Evolutionary conservation across 306 rosid species (phyloP).

Genomic region (Quercus suber): DNA sequence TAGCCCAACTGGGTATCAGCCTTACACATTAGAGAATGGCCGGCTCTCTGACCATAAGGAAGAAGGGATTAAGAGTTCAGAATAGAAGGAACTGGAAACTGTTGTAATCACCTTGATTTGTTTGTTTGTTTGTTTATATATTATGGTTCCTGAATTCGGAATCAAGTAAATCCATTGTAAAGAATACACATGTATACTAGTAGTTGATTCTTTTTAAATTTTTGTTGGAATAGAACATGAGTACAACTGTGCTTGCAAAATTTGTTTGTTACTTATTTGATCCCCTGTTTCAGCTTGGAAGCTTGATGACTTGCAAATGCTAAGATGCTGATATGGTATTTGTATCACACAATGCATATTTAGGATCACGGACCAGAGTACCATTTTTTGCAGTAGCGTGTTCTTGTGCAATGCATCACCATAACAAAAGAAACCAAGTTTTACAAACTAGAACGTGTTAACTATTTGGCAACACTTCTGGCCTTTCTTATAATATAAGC

Average conservation of each 20-base stretch:
- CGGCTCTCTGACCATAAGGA: conserved; percentile 28
- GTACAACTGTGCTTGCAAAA: background rate
- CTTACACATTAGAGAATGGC: conserved; percentile 34
- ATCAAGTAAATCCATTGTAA: conserved; percentile 32
- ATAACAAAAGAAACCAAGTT: too few species aligned
- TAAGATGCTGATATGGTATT: background rate
- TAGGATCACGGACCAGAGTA: too few species aligned
- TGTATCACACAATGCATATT: background rate
- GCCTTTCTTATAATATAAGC: too few species aligned
- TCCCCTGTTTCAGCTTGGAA: conserved; percentile 4
- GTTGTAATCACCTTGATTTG: conserved; percentile 17
- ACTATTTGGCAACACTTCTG: too few species aligned
- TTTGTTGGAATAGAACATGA: background rate
- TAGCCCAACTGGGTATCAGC: conserved; percentile 59
- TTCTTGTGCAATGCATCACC: too few species aligned
- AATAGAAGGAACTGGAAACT: background rate
- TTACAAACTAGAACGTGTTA: too few species aligned
- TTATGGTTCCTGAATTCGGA: conserved; percentile 19
- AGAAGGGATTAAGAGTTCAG: conserved; percentile 24
- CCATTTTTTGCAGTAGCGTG: background rate
- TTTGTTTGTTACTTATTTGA: background rate
- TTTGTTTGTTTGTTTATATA: conserved; percentile 22
- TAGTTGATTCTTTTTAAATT: conserved; percentile 31
- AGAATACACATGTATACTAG: conserved; percentile 27
- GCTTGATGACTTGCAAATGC: background rate